Conservation (phyloP, 352 stramenopile genomes). For the Globisporangium alternatum region DNA sequence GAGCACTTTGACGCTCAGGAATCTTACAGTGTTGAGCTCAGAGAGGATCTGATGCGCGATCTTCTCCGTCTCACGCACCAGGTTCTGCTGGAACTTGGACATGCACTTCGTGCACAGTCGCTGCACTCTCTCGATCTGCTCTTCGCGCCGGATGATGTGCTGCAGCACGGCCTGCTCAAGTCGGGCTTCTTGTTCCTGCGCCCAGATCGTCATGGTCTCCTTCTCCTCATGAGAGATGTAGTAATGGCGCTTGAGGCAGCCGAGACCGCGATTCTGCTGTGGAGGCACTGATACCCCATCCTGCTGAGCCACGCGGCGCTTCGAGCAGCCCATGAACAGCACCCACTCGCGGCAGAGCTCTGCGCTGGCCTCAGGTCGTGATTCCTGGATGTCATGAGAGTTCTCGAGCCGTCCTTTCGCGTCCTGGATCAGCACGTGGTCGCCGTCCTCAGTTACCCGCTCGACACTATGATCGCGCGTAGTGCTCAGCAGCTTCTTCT, state of each 20-base stretch:
- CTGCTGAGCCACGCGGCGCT: constrained; percentile 2
- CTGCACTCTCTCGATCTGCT: constrained; percentile 35
- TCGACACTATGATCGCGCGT: not conserved
- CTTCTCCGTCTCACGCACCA: constrained; percentile 41
- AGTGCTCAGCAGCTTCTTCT: not conserved
- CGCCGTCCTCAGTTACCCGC: constrained; percentile 29
- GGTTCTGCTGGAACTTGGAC: constrained; percentile 59
- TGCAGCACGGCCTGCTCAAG: constrained; percentile 59
- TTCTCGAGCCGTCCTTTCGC: constrained; percentile 16
- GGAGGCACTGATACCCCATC: constrained; percentile 5
- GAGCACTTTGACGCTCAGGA: constrained; percentile 68
- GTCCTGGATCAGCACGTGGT: constrained; percentile 45
- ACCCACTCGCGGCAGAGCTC: constrained; percentile 73
- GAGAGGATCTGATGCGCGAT: constrained; percentile 33
- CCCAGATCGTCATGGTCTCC: constrained; percentile 50
- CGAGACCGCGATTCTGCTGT: constrained; percentile 32
- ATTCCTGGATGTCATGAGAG: constrained; percentile 29
- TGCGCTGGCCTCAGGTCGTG: constrained; percentile 36
- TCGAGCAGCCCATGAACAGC: constrained; percentile 55
- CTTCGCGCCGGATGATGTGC: constrained; percentile 63
- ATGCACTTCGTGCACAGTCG: constrained; percentile 54
- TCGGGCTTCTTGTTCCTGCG: constrained; percentile 55
- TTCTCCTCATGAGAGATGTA: constrained; percentile 73
- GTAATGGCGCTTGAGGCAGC: constrained; percentile 70
- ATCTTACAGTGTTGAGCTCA: constrained; percentile 52